phyloP scores from a whole-genome alignment of 192 early-diverging fungal genomes.

The Gigaspora rosea region DNA sequence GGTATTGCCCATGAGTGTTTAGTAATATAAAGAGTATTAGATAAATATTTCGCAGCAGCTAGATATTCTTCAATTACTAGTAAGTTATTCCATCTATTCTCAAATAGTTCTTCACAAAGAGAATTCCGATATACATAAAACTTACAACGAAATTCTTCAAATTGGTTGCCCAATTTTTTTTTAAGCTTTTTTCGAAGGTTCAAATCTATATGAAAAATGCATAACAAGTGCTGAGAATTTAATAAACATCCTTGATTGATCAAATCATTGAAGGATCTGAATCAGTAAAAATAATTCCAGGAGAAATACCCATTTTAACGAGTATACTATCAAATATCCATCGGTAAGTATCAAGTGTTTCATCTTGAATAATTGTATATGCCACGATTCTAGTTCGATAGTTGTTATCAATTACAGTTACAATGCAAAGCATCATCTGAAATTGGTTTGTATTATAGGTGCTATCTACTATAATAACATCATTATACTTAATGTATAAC shows the following conservation, averaged over 20 bases:
- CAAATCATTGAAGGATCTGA: background rate
- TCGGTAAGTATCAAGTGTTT: background rate
- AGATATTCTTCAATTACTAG: background rate
- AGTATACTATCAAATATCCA: background rate
- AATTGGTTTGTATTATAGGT: background rate
- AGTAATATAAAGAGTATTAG: background rate
- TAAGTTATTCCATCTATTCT: background rate
- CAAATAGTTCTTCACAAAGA: background rate
- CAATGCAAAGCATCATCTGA: background rate
- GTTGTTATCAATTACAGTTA: background rate
- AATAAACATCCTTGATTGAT: background rate
- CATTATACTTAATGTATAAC: background rate
- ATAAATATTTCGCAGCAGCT: background rate
- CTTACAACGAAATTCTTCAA: background rate
- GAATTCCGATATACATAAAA: background rate
- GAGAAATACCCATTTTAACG: background rate
- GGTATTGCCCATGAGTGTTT: background rate
- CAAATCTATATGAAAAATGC: background rate
- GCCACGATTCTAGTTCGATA: background rate
- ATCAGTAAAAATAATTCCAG: background rate
- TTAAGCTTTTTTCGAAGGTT: background rate
- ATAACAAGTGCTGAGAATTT: background rate
- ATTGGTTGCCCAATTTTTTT: background rate
- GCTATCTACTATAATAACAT: slow-evolving; percentile 5
- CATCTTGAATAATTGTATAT: background rate